phyloP scores from a whole-genome alignment of 345 rosid species.

The Salix koriyanagi region DNA sequence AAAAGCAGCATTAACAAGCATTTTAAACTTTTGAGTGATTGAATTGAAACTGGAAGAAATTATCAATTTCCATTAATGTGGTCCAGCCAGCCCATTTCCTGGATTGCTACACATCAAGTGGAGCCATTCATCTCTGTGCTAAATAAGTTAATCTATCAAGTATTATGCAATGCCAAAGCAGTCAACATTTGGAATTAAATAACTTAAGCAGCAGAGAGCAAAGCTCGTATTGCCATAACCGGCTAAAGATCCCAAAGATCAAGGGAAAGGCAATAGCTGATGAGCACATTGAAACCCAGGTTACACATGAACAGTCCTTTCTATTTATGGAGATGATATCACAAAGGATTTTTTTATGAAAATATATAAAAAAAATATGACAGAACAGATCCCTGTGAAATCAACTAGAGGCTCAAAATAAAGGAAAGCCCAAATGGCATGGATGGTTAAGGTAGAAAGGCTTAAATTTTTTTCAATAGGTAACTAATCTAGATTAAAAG shows the following conservation, averaged over 20 bases:
- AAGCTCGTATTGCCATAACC: not conserved
- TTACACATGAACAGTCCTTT: not conserved
- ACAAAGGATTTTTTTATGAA: not conserved
- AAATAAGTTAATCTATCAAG: not conserved
- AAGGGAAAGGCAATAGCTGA: not conserved
- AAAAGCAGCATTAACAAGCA: conserved; percentile 4
- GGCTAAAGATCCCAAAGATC: not conserved
- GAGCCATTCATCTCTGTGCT: not conserved
- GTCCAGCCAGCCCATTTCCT: not conserved
- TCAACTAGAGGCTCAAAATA: not conserved
- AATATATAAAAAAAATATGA: not conserved
- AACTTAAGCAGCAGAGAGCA: not conserved
- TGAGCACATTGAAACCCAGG: not conserved
- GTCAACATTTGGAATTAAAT: not conserved
- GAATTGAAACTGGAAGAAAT: not conserved
- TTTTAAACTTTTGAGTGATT: not conserved
- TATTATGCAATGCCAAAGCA: not conserved
- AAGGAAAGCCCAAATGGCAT: not conserved
- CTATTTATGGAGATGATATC: not conserved
- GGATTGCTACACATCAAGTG: not conserved
- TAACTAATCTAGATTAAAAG: not conserved
- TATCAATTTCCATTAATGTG: not conserved
- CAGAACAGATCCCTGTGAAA: not conserved
- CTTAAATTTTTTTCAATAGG: not conserved
- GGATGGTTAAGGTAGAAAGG: not conserved